Evolutionary conservation across 176 grass and related monocot genomes (phyloP).

Genomic region (Avena insularis): DNA sequence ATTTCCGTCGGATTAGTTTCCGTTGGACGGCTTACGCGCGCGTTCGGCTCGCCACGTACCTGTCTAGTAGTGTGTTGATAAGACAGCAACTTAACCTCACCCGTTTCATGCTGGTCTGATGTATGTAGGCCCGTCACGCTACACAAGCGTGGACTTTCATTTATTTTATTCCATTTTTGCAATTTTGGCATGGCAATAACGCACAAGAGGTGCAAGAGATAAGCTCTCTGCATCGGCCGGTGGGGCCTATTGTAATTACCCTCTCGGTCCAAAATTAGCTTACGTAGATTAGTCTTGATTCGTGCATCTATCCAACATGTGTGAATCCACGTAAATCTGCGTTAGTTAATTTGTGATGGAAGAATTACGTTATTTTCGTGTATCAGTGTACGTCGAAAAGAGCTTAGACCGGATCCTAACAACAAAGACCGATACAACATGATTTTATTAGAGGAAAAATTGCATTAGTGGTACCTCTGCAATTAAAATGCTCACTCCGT

Average conservation of each 20-base stretch:
- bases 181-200: neutral
- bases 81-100: neutral
- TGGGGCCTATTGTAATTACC: no score
- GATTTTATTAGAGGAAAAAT: no score
- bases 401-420: neutral
- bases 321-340: no score
- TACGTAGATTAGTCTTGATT: no score
- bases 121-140: neutral
- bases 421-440: neutral
- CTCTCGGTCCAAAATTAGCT: no score
- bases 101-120: neutral
- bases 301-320: no score
- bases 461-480: no score
- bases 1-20: neutral
- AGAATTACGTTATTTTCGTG: neutral
- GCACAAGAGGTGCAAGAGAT: neutral
- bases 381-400: no score
- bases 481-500: no score
- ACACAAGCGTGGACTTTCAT: neutral
- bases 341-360: neutral
- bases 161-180: neutral
- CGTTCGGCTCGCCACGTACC: slow-evolving; percentile 46
- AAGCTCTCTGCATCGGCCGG: neutral
- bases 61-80: neutral
- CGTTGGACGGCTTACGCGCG: slow-evolving; percentile 23